Base-by-base conservation (phyloP, 345 rosid genomes). In the Adansonia digitata region DNA sequence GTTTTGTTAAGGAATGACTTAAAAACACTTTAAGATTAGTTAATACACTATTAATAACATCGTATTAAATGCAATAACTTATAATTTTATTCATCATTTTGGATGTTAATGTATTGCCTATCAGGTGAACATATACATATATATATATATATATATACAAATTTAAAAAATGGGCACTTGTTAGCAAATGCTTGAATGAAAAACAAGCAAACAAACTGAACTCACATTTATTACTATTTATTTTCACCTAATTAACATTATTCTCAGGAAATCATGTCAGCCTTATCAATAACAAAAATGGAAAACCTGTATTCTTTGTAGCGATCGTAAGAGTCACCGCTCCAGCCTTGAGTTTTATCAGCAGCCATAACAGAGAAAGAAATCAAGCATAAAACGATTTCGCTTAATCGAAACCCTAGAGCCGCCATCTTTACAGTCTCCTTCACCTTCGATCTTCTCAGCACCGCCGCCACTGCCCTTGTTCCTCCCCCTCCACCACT, bases 341-440 rank as follows among this genome's bases (percentile, higher is more conserved):
- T 89, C 99, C 98, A 96, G 6, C 99, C 99, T 73, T 87, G 87
- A 43, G 98, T 96, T 85, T 87, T 90, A 80, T 93, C 94, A 39
- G 98, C 93, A 0, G 98, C 97, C 97, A 96, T 92, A 31, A 96
- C 90, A 5, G 98, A 89, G 74, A 96, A 91, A 65, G 99, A 96
- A 59, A 94, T 90, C 90, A 93, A 78, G 73, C 99, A 87, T 75
- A 93, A 81, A 46, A 88, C 79, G 14, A 88, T 80, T 79, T 90
- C 88, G 71, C 83, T 81, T 52, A 96, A 48, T 75, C 98, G 86
- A 80, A 89, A 87, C 79, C 90, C 92, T 77, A 93, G 43, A 48
- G 86, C 89, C 48, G 82, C 87, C 17, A 85, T 24, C 62, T 75
- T 81, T 79, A 85, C 35, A 77, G 51, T 61, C 17, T 82, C 89